Evolutionary conservation across 2,329 filamentous ascomycete genomes (phyloP).

Genomic region (Graphiopsis chlorocephala): DNA sequence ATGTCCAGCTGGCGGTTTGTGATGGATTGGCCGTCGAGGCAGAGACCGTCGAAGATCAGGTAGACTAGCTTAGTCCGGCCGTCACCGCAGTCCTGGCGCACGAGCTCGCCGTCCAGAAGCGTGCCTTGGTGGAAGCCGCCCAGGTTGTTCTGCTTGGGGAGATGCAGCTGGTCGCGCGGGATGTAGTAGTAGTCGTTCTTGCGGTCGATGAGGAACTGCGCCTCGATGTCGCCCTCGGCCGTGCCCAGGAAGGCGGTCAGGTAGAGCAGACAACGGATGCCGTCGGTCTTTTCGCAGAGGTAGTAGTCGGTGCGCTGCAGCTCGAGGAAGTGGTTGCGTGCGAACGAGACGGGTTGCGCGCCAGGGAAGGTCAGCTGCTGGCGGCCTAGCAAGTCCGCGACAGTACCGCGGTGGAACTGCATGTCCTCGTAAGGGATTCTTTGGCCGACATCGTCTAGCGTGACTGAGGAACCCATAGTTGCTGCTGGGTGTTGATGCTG

Average conservation of each 20-base stretch:
- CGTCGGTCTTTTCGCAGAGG: constrained; percentile 97
- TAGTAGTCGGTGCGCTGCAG: constrained; percentile 85
- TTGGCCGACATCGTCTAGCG: constrained; percentile 27
- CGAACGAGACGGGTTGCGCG: constrained; percentile 92
- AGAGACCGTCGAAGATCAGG: constrained; percentile 89
- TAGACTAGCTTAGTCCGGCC: constrained; percentile 72
- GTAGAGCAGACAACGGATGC: constrained; percentile 92
- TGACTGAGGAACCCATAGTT: constrained; percentile 21
- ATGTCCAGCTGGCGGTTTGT: constrained; percentile 83
- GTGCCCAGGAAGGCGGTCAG: constrained; percentile 60
- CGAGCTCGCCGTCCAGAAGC: constrained; percentile 87
- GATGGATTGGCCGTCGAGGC: constrained; percentile 71
- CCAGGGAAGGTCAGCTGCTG: constrained; percentile 72
- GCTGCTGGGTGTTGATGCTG: not conserved
- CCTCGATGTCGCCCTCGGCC: constrained; percentile 47
- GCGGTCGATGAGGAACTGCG: constrained; percentile 92
- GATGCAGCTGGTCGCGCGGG: constrained; percentile 66
- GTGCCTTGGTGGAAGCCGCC: constrained; percentile 72
- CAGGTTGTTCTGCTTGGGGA: constrained; percentile 67
- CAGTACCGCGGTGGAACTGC: constrained; percentile 28
- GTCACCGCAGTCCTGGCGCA: constrained; percentile 70
- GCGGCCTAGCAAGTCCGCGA: constrained; percentile 63
- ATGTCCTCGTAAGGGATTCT: constrained; percentile 25
- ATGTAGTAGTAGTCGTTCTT: constrained; percentile 97
- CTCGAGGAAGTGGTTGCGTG: constrained; percentile 76